Percentiles rank a stretch among this genome's conserved stretches.
These are phyloP conservation scores for Linnemannia zychae DNA, from an alignment of 192 early-diverging fungal genomes.

Conservation along the genomic window DNA sequence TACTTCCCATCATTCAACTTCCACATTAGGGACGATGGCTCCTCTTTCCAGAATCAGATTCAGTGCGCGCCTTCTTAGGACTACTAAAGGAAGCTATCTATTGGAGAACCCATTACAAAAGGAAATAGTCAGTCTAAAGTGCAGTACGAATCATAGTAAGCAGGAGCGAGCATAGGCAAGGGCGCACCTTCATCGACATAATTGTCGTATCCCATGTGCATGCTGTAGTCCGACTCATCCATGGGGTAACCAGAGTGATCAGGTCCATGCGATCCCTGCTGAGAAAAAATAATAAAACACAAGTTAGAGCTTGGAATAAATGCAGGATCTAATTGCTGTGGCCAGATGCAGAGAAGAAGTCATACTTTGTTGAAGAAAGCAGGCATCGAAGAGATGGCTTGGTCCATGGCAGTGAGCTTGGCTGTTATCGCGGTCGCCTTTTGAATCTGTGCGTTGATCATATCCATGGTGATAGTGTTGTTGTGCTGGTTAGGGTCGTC, in stretches of 20 bases:
- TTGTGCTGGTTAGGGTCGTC: conserved; percentile 68
- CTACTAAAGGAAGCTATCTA: conserved; percentile 54
- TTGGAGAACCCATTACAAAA: conserved; percentile 12
- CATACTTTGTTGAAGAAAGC: conserved; percentile 43
- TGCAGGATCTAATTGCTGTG: not conserved
- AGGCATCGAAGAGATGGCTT: conserved; percentile 43
- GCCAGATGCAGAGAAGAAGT: not conserved
- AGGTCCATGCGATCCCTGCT: conserved; percentile 20
- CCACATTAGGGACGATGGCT: not conserved
- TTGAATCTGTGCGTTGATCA: conserved; percentile 64
- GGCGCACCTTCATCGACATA: conserved; percentile 53
- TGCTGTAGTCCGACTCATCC: conserved; percentile 46
- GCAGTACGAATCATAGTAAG: not conserved
- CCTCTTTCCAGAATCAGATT: not conserved
- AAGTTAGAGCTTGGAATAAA: not conserved
- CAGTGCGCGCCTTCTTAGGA: conserved; percentile 20
- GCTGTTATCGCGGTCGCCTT: conserved; percentile 48
- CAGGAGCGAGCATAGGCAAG: not conserved
- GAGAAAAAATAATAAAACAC: not conserved
- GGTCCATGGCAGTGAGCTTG: conserved; percentile 41
- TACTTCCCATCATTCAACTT: not conserved
- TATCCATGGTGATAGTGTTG: conserved; percentile 53
- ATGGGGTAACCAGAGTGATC: conserved; percentile 26
- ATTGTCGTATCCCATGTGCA: conserved; percentile 40
- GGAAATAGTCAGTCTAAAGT: not conserved